Evolutionary conservation across 2,329 filamentous ascomycete species (phyloP), one percentile per base, ranked within the genome.

Genomic region (Phialophora macrospora): DNA sequence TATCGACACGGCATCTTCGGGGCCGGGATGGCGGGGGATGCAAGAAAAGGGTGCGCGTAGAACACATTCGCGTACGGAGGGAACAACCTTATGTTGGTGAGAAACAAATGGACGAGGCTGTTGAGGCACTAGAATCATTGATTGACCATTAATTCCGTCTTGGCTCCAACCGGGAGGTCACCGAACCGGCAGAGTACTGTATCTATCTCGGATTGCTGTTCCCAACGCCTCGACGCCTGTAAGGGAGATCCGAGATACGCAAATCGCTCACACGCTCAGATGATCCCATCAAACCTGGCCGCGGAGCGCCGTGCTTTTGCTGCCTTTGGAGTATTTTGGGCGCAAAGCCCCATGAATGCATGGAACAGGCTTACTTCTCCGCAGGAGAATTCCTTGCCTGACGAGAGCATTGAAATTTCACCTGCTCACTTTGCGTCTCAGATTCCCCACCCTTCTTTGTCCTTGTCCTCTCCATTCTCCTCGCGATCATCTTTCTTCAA

Each of bases 401-500:
- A 14, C 34, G 14, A 14, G 34, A 41, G 14, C 34, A 8, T 30
- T 8, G 8, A 22, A 22, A 32, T 28, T 49, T 34, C 26, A 28
- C n/a, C 44, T 8, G 5, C 14, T 28, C 46, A 20, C 20, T 59
- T 20, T 38, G 30, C 9, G n/a, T n/a, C 7, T 60, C 58, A 60
- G 14, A 51, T 60, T 17, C 58, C 58, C 46, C 46, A 60, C 2
- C 58, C 58, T 12, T 60, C 58, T 28, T 54, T 60, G 26, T 52
- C 58, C 32, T 60, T 60, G 46, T 52, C 30, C 12, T 14, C 26
- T 41, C 22, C 46, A 4, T 32, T 20, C 26, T 59, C 56, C 1
- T 20, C 24, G 7, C 22, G 44, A n/a, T 17, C 48, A 28, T 26
- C 48, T 8, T 55, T 55, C 52, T 55, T 55, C n/a, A 32, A n/a